Evolutionary conservation across 2,329 filamentous ascomycete species (phyloP), one percentile per base, ranked within the genome.

Genomic region (Penicillium expansum): DNA sequence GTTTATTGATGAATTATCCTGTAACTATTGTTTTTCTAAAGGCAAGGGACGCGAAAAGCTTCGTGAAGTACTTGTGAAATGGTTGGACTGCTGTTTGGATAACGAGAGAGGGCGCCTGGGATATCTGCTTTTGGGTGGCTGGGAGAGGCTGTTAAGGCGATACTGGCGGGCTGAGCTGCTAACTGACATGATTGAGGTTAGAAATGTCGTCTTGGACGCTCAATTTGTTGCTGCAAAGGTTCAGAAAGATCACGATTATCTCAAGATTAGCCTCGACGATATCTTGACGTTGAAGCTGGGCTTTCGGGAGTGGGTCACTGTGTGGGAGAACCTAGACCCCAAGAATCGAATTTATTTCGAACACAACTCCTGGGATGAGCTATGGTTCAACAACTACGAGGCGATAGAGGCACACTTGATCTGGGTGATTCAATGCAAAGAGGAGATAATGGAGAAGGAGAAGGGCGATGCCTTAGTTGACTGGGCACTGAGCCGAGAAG

Each of bases 401-500:
- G 30, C 32, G 29, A 32, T 58, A 20, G 51, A 38, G 37, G 18
- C 32, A 20, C 41, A 55, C 13, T 51, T 42, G 30, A 44, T 45
- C 16, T 58, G 56, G 56, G 7, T 47, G 10, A 18, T 32, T 5
- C 37, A 30, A 29, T 48, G 30, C 20, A 32, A 51, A 42, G 22
- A 11, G 10, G 52, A 58, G 42, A 30, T 55, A 11, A 16, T 35
- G 11, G 20, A 33, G 11, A n/a, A 33, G 27, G 32, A 37, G 33
- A 55, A 38, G 27, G 27, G 32, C 27, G 52, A 56, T 38, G 32
- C 27, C 14, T 29, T 55, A 20, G 35, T 45, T 24, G 47, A 52
- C 29, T 55, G 56, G 52, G 56, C 35, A 32, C 42, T 55, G 24
- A 35, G 22, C 29, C 42, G 55, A 22, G 49, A 47, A 54, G 32